Evolutionary conservation across 441 rosid species (phyloP).

Genomic region (Populus hybrid): DNA sequence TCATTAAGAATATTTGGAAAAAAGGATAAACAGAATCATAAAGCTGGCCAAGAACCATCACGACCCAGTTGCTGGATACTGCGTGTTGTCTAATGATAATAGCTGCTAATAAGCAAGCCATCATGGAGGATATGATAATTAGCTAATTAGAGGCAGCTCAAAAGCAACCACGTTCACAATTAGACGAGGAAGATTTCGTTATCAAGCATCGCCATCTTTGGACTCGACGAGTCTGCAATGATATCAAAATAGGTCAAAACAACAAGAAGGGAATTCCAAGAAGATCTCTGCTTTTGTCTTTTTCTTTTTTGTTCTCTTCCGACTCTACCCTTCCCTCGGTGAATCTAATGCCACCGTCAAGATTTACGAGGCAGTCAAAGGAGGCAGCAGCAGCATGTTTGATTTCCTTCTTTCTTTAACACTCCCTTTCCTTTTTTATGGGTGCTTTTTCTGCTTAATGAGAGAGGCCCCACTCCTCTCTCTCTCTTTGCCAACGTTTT

Average conservation of each 20-base stretch:
- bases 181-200: background rate
- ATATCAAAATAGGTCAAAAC: slow-evolving; percentile 13
- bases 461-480: slow-evolving; percentile 13
- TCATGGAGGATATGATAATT: background rate
- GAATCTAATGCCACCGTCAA: slow-evolving; percentile 16
- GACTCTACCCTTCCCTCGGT: background rate
- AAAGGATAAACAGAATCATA: background rate
- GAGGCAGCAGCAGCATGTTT: slow-evolving; percentile 2
- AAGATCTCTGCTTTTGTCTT: slow-evolving; percentile 20
- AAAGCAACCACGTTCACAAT: background rate
- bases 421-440: background rate
- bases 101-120: background rate
- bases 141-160: background rate
- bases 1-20: background rate
- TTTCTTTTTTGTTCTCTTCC: slow-evolving; percentile 14
- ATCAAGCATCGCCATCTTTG: slow-evolving; percentile 1
- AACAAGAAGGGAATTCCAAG: slow-evolving; percentile 24
- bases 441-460: background rate
- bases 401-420: slow-evolving; percentile 15
- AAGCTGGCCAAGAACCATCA: background rate
- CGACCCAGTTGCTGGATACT: background rate
- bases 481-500: slow-evolving; percentile 9
- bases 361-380: slow-evolving; percentile 47
- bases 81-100: background rate
- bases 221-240: background rate